phyloP scores from a whole-genome alignment of 2,329 filamentous ascomycete genomes.

The Plenodomus lindquistii region DNA sequence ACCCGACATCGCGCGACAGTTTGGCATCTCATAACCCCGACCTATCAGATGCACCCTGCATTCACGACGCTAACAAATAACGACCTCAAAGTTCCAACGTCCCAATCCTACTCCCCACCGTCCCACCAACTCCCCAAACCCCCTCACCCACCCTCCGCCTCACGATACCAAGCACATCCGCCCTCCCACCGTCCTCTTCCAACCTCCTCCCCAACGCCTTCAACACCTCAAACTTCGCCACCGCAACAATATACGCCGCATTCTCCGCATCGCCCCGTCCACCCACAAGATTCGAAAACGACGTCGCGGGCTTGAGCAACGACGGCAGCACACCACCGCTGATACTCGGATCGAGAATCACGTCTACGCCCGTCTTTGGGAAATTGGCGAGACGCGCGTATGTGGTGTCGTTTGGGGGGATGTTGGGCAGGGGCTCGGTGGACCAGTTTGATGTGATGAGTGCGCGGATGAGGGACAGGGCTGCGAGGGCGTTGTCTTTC shows the following conservation, averaged over 20 bases:
- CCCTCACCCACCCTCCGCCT: conserved; percentile 49
- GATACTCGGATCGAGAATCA: conserved; percentile 57
- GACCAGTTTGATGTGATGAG: conserved; percentile 61
- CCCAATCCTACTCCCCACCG: conserved; percentile 51
- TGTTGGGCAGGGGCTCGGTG: conserved; percentile 41
- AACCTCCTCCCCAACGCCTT: conserved; percentile 54
- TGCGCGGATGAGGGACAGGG: conserved; percentile 56
- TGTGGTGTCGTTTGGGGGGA: conserved; percentile 57
- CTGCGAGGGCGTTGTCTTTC: conserved; percentile 59
- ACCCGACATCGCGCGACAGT: no score
- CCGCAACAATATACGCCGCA: conserved; percentile 61
- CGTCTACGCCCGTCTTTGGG: conserved; percentile 51
- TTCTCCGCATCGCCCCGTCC: conserved; percentile 61
- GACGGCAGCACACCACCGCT: conserved; percentile 58
- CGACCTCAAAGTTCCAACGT: conserved; percentile 45
- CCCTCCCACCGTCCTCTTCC: conserved; percentile 40
- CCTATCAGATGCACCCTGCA: no score
- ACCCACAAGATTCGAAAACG: conserved; percentile 62
- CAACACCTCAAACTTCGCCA: conserved; percentile 61
- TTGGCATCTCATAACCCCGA: no score
- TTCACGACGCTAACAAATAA: no score
- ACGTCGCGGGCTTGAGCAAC: conserved; percentile 60
- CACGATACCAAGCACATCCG: conserved; percentile 49
- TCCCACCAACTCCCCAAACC: conserved; percentile 46
- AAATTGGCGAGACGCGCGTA: conserved; percentile 43